Evolutionary conservation across 768 basidiomycete species (phyloP), one percentile per base, ranked within the genome.

Genomic region (Lactarius vividus): DNA sequence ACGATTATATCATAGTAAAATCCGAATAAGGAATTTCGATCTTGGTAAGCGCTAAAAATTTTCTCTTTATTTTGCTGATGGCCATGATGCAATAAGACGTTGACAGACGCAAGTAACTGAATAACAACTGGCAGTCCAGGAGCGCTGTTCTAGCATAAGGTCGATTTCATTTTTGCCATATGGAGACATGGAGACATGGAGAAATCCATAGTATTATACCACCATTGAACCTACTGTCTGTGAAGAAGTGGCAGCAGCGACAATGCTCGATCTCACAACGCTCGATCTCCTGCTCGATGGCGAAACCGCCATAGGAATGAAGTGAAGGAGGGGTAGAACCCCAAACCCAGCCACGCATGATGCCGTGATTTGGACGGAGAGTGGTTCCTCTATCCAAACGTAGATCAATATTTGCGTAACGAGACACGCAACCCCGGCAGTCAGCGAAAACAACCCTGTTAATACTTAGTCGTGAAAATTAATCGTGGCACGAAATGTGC

Each of bases 401-500:
- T 64, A 64, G 46, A 64, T 58, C 35, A 64, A 26, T 2, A 64
- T 31, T 39, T 64, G 58, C 28, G 58, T 59, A 49, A 59, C 49
- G 28, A 64, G 33, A 20, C 46, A 64, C 7, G 58, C 58, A 49
- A 64, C 28, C 26, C 58, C 44, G 8, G 57, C 63, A 18, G 26
- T 26, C 46, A 64, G 63, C n/a, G 63, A 59, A 31, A 64, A 54
- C 6, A 64, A 18, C 63, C 63, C 63, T 64, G 49, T 42, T 52
- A 35, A 35, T 6, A 8, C 9, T 29, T 5, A 49, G 33, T 33
- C 31, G 49, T 20, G 46, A 40, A 31, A 13, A 28, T 23, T 2
- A 26, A 42, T 31, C 6, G 0, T 6, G 16, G 20, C 7, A 18
- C 7, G 11, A 1, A 11, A 42, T 1, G 35, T 49, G 46, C 18